phyloP scores from a whole-genome alignment of 352 stramenopile genomes.

The Globisporangium nagaii region DNA sequence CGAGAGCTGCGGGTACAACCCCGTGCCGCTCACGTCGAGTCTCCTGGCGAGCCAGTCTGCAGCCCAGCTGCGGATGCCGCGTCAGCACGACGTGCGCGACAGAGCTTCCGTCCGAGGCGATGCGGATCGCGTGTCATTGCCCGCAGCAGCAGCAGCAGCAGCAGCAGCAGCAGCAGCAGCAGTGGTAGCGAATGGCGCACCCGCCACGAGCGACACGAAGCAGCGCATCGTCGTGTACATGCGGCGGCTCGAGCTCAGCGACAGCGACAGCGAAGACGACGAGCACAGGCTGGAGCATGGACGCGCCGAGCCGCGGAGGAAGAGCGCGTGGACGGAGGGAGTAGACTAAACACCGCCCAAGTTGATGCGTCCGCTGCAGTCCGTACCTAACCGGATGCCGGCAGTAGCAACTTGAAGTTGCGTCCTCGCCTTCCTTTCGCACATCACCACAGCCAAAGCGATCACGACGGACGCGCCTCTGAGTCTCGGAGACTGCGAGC shows the following conservation, averaged over 20 bases:
- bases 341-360: too few species aligned
- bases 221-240: conserved; percentile 38
- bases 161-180: too few species aligned
- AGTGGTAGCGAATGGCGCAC: background rate
- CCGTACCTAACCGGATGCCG: background rate
- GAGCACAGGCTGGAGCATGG: background rate
- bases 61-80: conserved; percentile 5
- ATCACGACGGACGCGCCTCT: background rate
- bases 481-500: too few species aligned
- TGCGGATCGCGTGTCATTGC: conserved; percentile 6
- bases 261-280: background rate
- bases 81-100: background rate
- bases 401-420: background rate
- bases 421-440: background rate
- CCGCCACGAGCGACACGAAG: conserved; percentile 4
- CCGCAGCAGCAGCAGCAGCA: too few species aligned
- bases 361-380: background rate
- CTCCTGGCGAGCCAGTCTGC: conserved; percentile 21
- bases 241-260: conserved; percentile 22
- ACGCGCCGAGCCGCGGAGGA: background rate
- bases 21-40: conserved; percentile 7
- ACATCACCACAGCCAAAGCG: background rate
- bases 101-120: background rate
- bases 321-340: too few species aligned
- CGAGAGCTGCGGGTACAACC: conserved; percentile 30